Evolutionary conservation across 257 asterid genomes (phyloP), one percentile per base, ranked within the genome.

Genomic region (Parsonsia alboflavescens): DNA sequence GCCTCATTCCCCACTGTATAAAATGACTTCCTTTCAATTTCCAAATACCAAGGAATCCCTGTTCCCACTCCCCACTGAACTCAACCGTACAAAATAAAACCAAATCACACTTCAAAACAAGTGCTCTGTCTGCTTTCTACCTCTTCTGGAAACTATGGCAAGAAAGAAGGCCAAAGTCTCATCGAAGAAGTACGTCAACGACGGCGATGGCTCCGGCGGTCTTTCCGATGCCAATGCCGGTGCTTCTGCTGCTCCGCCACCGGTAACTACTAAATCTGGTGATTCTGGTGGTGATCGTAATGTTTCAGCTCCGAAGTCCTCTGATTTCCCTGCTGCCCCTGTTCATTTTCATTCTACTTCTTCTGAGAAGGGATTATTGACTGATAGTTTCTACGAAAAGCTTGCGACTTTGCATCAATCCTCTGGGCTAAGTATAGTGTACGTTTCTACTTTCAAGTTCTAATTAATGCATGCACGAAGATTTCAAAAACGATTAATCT

Each of bases 381-480:
- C 33, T 52, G 84, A 85, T 74, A 53, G 57, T 62, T 91, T 91
- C 88, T 91, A 88, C 57, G 84, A 86, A 70, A 86, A 82, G 83
- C 84, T 91, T 46, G 52, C 39, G 70, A 84, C 81, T 82, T 63
- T 89, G 81, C 85, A 91, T 52, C 88, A 88, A 74, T 74, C 90
- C 0, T 86, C 96, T 3, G 97, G 96, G 59, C 94, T 91, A 79
- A 88, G 92, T 76, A 78, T 78, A 54, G 75, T 87, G 97, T 91
- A 74, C 84, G 89, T 59, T 26, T 49, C n/a, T 19, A 24, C 19
- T 53, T 56, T 16, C 11, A 65, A 33, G 2, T 46, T 30, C 53
- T 56, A 8, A 10, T 67, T 5, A 42, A 42, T 42, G 46, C 46
- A 42, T 2, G 46, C 46, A 2, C 46, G 46, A 42, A 42, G 46